phyloP scores from a whole-genome alignment of 2,329 filamentous ascomycete genomes.

The Albifimbria verrucaria region DNA sequence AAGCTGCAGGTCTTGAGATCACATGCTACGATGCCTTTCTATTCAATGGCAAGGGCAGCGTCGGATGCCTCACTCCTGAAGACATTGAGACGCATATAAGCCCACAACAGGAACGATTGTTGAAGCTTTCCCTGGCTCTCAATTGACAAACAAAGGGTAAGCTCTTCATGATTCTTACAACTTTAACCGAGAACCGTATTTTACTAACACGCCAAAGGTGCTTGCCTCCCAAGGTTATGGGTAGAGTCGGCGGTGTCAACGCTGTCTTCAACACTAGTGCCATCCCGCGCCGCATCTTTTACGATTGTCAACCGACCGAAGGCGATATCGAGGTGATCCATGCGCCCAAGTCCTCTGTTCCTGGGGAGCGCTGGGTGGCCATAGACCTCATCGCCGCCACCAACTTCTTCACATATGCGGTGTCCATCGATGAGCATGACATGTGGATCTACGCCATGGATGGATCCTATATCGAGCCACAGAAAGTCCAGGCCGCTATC shows the following conservation, averaged over 20 bases:
- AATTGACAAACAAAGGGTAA: conserved; percentile 40
- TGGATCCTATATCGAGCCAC: conserved; percentile 50
- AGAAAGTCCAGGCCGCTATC: conserved; percentile 42
- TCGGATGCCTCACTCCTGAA: conserved; percentile 45
- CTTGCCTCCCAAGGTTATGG: conserved; percentile 38
- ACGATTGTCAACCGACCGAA: conserved; percentile 44
- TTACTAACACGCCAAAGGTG: conserved; percentile 21
- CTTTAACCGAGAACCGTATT: neutral
- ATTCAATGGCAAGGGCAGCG: conserved; percentile 58
- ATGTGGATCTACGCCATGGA: conserved; percentile 55
- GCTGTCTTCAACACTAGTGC: conserved; percentile 25
- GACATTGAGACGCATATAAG: conserved; percentile 37
- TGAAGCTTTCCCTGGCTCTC: conserved; percentile 23
- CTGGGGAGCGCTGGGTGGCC: conserved; percentile 40
- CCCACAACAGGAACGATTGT: conserved; percentile 25
- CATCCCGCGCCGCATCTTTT: conserved; percentile 40
- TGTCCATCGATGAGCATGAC: conserved; percentile 50
- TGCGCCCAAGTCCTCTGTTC: conserved; percentile 17
- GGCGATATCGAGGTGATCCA: conserved; percentile 41
- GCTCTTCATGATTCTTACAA: neutral
- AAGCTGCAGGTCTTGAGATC: conserved; percentile 42
- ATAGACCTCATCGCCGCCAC: conserved; percentile 53
- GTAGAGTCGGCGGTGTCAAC: conserved; percentile 19
- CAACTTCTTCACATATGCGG: conserved; percentile 39
- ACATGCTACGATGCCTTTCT: conserved; percentile 59